A percentile compares a stretch with the other conserved stretches of the same genome.
Evolutionary conservation across 768 basidiomycete genomes (phyloP).

Genomic region (Russula brevipes): DNA sequence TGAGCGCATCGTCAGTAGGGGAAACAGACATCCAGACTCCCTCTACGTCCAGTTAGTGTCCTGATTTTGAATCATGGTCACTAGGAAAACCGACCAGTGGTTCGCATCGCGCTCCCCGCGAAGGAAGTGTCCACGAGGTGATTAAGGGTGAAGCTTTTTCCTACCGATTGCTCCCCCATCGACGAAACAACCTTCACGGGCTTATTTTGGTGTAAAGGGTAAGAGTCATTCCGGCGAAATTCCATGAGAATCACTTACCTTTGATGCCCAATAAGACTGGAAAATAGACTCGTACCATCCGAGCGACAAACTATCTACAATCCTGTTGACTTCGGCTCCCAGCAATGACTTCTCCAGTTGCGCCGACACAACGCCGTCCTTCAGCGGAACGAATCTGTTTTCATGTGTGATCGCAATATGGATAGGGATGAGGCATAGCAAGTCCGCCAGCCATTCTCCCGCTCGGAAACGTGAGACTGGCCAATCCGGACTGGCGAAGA

Average conservation of each 20-base stretch:
- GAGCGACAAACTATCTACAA: constrained; percentile 52
- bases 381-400: constrained; percentile 57
- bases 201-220: constrained; percentile 30
- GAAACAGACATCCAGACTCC: constrained; percentile 68
- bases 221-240: not conserved
- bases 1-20: constrained; percentile 48
- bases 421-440: constrained; percentile 60
- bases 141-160: constrained; percentile 55
- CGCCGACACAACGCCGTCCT: constrained; percentile 50
- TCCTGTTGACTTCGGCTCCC: constrained; percentile 53
- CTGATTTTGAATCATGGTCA: not conserved
- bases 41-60: constrained; percentile 31
- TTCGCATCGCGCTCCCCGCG: constrained; percentile 60
- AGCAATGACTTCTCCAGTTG: constrained; percentile 50
- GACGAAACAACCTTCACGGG: constrained; percentile 63
- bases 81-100: constrained; percentile 36
- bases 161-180: constrained; percentile 66
- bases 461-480: constrained; percentile 39
- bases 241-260: constrained; percentile 32
- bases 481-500: constrained; percentile 16
- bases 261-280: constrained; percentile 56
- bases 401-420: constrained; percentile 57
- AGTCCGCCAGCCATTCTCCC: constrained; percentile 59
- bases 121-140: constrained; percentile 62
- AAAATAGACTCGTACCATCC: constrained; percentile 66